Base-by-base conservation (phyloP, 139 green algal genomes). In the Chlamydomonas sphaeroides region DNA sequence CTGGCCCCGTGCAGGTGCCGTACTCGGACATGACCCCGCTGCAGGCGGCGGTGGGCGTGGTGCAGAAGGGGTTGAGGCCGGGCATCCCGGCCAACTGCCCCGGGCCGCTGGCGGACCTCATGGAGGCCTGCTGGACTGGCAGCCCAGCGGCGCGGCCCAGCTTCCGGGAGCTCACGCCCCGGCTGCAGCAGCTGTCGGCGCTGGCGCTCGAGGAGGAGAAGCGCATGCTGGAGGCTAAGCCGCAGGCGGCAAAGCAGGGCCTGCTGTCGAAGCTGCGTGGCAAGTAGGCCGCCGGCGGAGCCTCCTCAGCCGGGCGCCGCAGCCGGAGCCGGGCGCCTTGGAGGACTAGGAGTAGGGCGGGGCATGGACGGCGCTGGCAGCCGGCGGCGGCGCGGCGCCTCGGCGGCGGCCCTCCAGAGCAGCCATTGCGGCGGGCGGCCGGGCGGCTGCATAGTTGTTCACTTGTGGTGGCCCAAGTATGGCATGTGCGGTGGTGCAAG, bases 41-140 rank as follows among this genome's bases (percentile, higher is more conserved):
- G 36, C 92, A 93, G 79, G 94, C 93, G 33, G 94, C 94, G 33
- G 95, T 98, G n/a, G 88, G 94, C 15, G 97, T 99, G n/a, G 97
- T 99, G 59, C 96, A 99, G 88, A 98, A 98, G 87, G 97, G 96
- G 4, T 86, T 98, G 83, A 89, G 96, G n/a, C 96, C 96, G 4
- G 70, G 65, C 32, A 92, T 98, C 25, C 95, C 96, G 1, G 36
- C 84, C 18, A 90, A 89, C 83, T 94, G 88, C 82, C 94, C 93
- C 4, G 67, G 84, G 28, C 65, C 84, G n/a, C 84, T 99, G 35
- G 92, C 91, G 0, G 83, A 93, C 20, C 67, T 98, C 42, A 98
- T 99, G 94, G 63, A 87, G 33, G 84, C 89, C 1, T 98, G 93
- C 88, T 99, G 96, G 96, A 73, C 70, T 30, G 78, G 79, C 57